Evolutionary conservation across 768 basidiomycete species (phyloP).

Genomic region (Kwoniella bestiolae): DNA sequence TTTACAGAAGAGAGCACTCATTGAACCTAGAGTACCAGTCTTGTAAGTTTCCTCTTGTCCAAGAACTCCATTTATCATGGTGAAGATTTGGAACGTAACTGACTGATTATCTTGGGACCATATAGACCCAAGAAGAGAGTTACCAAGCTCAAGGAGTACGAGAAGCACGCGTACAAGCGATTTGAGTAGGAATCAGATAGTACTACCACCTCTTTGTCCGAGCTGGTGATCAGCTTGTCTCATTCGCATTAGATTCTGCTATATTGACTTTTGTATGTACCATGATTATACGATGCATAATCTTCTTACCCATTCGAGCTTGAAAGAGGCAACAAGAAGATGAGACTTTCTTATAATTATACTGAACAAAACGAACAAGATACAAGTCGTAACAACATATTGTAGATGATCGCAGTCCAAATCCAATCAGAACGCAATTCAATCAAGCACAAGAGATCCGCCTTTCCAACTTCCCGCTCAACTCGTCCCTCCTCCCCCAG

Average conservation of each 20-base stretch:
- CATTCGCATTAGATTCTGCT: background rate
- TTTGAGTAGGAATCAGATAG: conserved; percentile 44
- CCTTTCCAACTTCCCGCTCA: background rate
- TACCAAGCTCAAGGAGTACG: conserved; percentile 54
- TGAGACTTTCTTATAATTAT: too few relatives aligned
- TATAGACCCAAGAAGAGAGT: conserved; percentile 41
- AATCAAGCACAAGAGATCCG: too few relatives aligned
- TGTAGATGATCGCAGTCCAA: too few relatives aligned
- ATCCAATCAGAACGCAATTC: too few relatives aligned
- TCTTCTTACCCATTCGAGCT: too few relatives aligned
- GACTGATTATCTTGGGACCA: conserved; percentile 1
- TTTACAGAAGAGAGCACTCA: conserved; percentile 80
- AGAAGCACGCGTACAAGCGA: conserved; percentile 59
- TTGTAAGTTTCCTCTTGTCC: conserved; percentile 70
- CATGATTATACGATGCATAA: too few relatives aligned
- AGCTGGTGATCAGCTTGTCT: background rate
- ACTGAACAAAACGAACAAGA: too few relatives aligned
- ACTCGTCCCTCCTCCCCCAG: background rate
- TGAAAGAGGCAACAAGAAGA: too few relatives aligned
- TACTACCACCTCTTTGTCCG: background rate
- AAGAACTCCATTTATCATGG: too few relatives aligned
- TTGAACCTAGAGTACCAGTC: conserved; percentile 83
- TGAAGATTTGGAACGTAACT: too few relatives aligned
- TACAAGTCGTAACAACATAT: too few relatives aligned
- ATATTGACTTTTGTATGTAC: background rate